Conservation (phyloP, 345 rosid genomes). For the Stellera chamaejasme region DNA sequence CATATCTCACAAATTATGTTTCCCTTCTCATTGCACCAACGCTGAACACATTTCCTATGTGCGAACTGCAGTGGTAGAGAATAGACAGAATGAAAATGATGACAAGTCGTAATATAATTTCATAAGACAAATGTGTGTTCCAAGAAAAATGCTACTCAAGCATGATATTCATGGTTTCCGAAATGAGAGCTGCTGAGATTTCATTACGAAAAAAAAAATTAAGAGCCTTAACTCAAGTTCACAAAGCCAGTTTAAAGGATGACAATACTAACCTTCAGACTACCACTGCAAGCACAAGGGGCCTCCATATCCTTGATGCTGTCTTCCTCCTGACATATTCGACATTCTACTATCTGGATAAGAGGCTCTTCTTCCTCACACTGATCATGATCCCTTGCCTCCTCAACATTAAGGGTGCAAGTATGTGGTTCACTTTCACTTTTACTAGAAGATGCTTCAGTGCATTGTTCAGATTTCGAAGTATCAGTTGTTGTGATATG, state of each 20-base stretch:
- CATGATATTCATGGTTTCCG: too few species aligned
- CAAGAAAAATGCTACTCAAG: too few species aligned
- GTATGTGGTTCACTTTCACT: slow-evolving; percentile 34
- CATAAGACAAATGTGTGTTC: too few species aligned
- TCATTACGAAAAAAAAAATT: too few species aligned
- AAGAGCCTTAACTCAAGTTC: too few species aligned
- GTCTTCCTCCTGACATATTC: slow-evolving; percentile 98
- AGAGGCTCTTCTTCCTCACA: slow-evolving; percentile 51
- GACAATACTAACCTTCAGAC: slow-evolving; percentile 63
- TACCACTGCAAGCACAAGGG: slow-evolving; percentile 93
- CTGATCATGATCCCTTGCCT: slow-evolving; percentile 15
- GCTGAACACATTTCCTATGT: slow-evolving; percentile 97
- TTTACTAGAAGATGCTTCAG: slow-evolving; percentile 21
- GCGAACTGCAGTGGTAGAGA: slow-evolving; percentile 49
- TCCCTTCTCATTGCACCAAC: slow-evolving; percentile 96
- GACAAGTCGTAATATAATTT: too few species aligned
- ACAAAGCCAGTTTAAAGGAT: not conserved
- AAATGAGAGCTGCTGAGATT: too few species aligned
- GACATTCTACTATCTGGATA: slow-evolving; percentile 73
- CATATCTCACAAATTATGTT: slow-evolving; percentile 91
- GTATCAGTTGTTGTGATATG: slow-evolving; percentile 42
- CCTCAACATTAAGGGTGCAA: slow-evolving; percentile 23
- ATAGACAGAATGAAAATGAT: slow-evolving; percentile 5
- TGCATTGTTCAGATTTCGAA: slow-evolving; percentile 20
- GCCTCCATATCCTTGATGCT: slow-evolving; percentile 56